Percentiles rank a stretch among this genome's conserved stretches.
phyloP scores from a whole-genome alignment of 768 basidiomycete genomes.

The Rubroboletus pulcherrimus region DNA sequence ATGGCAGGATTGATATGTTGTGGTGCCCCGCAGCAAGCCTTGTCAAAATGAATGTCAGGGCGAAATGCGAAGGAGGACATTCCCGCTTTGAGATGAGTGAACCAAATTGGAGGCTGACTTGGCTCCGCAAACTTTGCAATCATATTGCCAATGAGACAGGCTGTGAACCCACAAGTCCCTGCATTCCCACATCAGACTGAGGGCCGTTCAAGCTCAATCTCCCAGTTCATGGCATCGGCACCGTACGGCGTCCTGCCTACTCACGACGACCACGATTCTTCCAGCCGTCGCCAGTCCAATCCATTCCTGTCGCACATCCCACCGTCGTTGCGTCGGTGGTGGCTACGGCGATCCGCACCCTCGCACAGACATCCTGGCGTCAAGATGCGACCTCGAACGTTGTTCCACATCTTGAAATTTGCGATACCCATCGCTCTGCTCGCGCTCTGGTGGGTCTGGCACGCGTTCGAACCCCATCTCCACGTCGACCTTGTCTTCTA shows the following conservation, averaged over 20 bases:
- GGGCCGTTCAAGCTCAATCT: not conserved
- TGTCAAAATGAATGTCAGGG: too few relatives aligned
- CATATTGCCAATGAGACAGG: too few relatives aligned
- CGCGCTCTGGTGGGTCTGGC: slow-evolving; percentile 37
- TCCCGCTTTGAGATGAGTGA: too few relatives aligned
- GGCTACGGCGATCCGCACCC: slow-evolving; percentile 1
- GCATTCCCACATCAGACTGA: not conserved
- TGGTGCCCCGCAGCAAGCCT: too few relatives aligned
- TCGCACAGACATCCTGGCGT: not conserved
- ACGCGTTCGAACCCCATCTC: slow-evolving; percentile 59
- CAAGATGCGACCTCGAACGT: slow-evolving; percentile 30
- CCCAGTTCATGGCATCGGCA: slow-evolving; percentile 6
- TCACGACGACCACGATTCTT: slow-evolving; percentile 9
- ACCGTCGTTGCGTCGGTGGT: slow-evolving; percentile 3
- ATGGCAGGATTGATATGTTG: too few relatives aligned
- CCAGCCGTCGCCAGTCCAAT: not conserved
- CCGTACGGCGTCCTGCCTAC: slow-evolving; percentile 9
- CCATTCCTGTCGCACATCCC: not conserved
- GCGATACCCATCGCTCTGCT: slow-evolving; percentile 34
- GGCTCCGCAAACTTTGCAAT: too few relatives aligned
- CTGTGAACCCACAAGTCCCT: not conserved
- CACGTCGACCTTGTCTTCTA: slow-evolving; percentile 86
- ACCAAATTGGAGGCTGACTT: too few relatives aligned
- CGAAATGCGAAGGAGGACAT: too few relatives aligned
- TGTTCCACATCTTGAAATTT: slow-evolving; percentile 41